phyloP scores from a whole-genome alignment of 257 asterid genomes.

The Solanum megistacrolobum region DNA sequence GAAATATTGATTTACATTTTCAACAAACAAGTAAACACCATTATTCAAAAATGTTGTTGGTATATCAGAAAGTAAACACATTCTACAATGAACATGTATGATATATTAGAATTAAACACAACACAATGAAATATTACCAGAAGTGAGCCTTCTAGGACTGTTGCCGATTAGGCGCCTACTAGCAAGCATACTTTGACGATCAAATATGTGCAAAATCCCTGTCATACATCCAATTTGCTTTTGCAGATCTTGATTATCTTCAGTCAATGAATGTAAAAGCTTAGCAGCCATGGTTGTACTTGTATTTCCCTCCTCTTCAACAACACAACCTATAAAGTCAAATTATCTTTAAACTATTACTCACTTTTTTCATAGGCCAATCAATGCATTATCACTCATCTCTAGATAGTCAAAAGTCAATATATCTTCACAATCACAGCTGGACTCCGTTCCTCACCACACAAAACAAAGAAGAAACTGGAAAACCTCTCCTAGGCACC shows the following conservation, averaged over 20 bases:
- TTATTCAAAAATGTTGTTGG: neutral
- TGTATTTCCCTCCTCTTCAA: conserved; percentile 3
- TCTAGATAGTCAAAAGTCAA: neutral
- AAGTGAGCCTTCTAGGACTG: conserved; percentile 30
- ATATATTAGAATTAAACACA: neutral
- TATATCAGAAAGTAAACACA: neutral
- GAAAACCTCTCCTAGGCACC: neutral
- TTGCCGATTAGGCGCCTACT: conserved; percentile 41
- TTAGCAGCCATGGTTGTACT: conserved; percentile 63
- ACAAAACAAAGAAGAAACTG: neutral
- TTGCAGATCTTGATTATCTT: conserved; percentile 72
- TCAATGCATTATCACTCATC: neutral
- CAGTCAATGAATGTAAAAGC: conserved; percentile 70
- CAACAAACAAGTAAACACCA: neutral
- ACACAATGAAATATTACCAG: conserved; percentile 34
- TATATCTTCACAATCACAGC: neutral
- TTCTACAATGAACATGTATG: neutral
- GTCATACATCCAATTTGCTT: conserved; percentile 94
- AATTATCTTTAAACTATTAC: neutral
- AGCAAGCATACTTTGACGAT: conserved; percentile 50
- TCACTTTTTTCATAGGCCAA: neutral
- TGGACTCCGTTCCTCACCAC: neutral
- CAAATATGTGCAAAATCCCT: conserved; percentile 76
- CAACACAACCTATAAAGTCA: neutral
- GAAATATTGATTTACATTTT: neutral